Base-by-base conservation (phyloP, 1,284 basidiomycete species). In the Moesziomyces sp. region DNA sequence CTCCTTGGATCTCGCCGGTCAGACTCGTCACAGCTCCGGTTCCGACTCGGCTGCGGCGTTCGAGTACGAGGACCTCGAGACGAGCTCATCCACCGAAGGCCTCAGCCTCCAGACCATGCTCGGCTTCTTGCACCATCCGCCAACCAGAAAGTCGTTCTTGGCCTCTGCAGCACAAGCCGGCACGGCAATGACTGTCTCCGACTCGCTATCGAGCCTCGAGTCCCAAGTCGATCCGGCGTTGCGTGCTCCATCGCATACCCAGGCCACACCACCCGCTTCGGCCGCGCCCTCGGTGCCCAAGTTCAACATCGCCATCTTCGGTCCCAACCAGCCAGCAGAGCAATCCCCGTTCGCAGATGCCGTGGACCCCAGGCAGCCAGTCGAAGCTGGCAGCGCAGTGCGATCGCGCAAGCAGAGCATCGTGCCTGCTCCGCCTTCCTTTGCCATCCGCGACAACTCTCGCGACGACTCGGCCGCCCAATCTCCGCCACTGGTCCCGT, bases 61-160 rank as follows among this genome's bases (percentile, higher is more conserved):
- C 52, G 66, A 68, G 42, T 68, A 62, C 28, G 58, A 48, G 13
- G 56, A 69, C 23, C 49, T 69, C 24, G 66, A 63, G 33, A 49
- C 48, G 9, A 49, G 48, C 13, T 55, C 60, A 1, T 33, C 46
- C 23, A 38, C 33, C 50, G 67, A 64, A 19, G 61, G 67, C 9
- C 58, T 70, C 16, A 60, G 67, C 30, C 40, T 70, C n/a, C 52
- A 59, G 52, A 70, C 67, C 9, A 64, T 70, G 55, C 65, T 65
- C 62, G 68, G 68, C 19, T 66, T 71, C 52, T 55, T 71, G n/a
- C 62, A 62, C n/a, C 58, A 62, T 42, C 47, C 61, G 2, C 19
- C 62, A 8, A 58, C 68, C 43, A 49, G 42, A 9, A 55, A 55
- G 24, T 24, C 49, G 21, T 44, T 56, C 6, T 18, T 16, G 14